Conservation (phyloP, 2,329 filamentous ascomycete genomes). For the Phyllosticta citrichinensis region DNA sequence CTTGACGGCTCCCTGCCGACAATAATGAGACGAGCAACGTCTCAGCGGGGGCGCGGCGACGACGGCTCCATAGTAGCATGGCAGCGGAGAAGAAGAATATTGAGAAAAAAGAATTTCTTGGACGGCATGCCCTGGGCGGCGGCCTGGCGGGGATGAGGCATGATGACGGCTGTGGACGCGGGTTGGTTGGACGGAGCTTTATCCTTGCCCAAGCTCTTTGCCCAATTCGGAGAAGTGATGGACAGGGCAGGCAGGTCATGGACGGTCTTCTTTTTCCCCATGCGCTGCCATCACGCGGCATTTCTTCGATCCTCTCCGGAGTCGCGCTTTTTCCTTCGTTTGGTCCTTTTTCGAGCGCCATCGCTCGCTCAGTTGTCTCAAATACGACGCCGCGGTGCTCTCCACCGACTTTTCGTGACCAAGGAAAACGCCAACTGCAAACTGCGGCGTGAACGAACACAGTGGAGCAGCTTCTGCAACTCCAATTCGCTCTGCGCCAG, state of each 20-base stretch:
- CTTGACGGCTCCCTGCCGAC: not conserved
- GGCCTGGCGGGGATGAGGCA: not conserved
- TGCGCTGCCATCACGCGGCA: not conserved
- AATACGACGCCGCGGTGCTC: not conserved
- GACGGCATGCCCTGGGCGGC: not conserved
- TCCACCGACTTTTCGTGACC: not conserved
- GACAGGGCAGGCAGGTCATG: not conserved
- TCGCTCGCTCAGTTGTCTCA: not conserved
- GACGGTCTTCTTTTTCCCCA: not conserved
- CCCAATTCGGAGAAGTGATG: constrained; percentile 4
- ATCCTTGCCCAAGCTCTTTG: constrained; percentile 1
- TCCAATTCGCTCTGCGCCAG: constrained; percentile 7
- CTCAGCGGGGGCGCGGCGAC: not conserved
- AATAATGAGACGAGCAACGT: not conserved
- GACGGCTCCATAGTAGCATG: not conserved
- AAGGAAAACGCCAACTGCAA: not conserved
- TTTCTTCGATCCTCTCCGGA: not conserved
- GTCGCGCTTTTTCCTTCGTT: not conserved
- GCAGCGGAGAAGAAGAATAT: not conserved
- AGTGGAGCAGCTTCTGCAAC: constrained; percentile 10
- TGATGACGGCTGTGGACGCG: not conserved
- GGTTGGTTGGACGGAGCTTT: not conserved
- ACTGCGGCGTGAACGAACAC: not conserved
- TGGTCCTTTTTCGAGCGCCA: not conserved
- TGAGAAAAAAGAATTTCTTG: not conserved